These are phyloP conservation scores for Diutina sp. DNA, from an alignment of 1,139 yeast species.

Conservation along the genomic window DNA sequence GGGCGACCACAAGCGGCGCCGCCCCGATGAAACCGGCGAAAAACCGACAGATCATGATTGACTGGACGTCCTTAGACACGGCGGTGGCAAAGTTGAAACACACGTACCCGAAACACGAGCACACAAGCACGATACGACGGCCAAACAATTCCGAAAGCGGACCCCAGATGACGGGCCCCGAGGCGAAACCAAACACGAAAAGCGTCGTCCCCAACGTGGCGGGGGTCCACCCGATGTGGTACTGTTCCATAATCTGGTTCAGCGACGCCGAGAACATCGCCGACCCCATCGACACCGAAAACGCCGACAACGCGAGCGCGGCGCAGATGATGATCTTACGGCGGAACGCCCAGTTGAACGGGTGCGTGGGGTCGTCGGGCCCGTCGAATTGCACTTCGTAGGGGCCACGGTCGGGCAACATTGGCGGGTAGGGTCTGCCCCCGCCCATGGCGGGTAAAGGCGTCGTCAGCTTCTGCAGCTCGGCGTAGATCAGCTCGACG, in stretches of 20 bases:
- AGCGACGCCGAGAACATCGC: conserved; percentile 49
- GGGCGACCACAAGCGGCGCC: conserved; percentile 72
- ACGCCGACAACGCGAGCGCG: conserved; percentile 8
- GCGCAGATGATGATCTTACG: conserved; percentile 27
- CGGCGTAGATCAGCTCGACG: conserved; percentile 12
- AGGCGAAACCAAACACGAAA: conserved; percentile 70
- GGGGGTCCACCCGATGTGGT: conserved; percentile 39
- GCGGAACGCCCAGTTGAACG: conserved; percentile 42
- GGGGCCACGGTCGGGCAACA: conserved; percentile 34
- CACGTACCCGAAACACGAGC: conserved; percentile 40
- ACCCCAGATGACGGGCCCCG: conserved; percentile 75
- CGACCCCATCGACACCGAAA: conserved; percentile 45
- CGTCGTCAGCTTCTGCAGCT: conserved; percentile 6
- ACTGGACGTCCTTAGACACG: conserved; percentile 59
- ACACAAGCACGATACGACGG: conserved; percentile 38
- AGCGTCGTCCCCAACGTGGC: conserved; percentile 57
- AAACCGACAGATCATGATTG: conserved; percentile 60
- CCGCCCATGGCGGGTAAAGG: conserved; percentile 41
- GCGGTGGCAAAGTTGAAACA: conserved; percentile 62
- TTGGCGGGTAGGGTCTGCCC: conserved; percentile 38
- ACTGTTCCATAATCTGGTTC: conserved; percentile 24
- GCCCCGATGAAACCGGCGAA: conserved; percentile 70
- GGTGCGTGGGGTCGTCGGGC: conserved; percentile 46
- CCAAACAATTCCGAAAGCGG: conserved; percentile 72
- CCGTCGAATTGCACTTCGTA: conserved; percentile 51